phyloP scores from a whole-genome alignment of 2,329 filamentous ascomycete species.

The Colletotrichum sp. region DNA sequence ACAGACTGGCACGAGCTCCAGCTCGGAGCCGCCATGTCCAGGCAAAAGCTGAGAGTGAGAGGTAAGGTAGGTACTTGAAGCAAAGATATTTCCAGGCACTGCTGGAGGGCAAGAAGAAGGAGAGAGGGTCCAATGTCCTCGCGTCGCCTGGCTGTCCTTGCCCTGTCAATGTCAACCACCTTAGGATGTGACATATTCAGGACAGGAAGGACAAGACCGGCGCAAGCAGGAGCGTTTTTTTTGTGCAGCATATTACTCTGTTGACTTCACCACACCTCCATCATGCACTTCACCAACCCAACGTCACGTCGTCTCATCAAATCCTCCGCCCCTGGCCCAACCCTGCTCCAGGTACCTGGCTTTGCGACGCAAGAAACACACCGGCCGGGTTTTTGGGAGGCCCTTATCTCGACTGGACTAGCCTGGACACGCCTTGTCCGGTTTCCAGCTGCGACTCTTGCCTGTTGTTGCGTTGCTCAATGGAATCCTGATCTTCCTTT shows the following conservation, averaged over 20 bases:
- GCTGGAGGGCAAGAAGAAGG: too few relatives aligned
- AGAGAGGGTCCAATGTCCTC: background rate
- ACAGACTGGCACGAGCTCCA: background rate
- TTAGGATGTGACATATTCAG: background rate
- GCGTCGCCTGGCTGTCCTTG: background rate
- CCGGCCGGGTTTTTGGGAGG: constrained; percentile 13
- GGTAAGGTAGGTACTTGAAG: background rate
- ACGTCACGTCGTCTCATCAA: background rate
- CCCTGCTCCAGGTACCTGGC: constrained; percentile 15
- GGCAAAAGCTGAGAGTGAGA: background rate
- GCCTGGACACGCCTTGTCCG: background rate
- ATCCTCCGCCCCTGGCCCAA: background rate
- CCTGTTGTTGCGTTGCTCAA: background rate
- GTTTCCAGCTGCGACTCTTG: background rate
- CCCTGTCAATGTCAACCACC: background rate
- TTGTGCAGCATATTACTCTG: background rate
- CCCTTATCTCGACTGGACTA: background rate
- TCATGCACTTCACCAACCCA: background rate
- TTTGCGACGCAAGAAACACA: background rate
- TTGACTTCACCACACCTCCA: background rate
- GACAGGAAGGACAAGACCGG: background rate
- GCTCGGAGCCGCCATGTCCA: background rate
- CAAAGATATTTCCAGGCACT: background rate
- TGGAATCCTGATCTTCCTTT: background rate
- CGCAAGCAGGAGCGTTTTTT: background rate